These are phyloP conservation scores for Penicillium fimorum DNA, from an alignment of 495 filamentous ascomycete species.

Conservation along the genomic window DNA sequence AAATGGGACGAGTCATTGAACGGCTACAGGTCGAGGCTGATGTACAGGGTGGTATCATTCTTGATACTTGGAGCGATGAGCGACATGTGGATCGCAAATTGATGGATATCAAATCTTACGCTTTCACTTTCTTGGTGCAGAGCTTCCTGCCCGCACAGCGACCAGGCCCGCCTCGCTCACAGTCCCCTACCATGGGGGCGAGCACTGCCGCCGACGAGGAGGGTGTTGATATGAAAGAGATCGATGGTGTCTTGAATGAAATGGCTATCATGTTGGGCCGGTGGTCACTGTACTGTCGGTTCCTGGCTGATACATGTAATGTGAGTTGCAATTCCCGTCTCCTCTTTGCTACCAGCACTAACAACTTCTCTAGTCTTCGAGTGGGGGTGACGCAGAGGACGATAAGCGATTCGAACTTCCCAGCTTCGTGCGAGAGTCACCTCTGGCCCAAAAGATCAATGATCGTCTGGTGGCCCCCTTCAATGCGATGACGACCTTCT, in stretches of 20 bases:
- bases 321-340: conserved; percentile 46
- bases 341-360: conserved; percentile 15
- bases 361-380: conserved; percentile 20
- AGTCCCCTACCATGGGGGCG: conserved; percentile 64
- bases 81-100: conserved; percentile 76
- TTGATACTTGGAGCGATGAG: conserved; percentile 95
- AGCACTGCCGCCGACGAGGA: conserved; percentile 69
- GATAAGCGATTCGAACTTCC: conserved; percentile 52
- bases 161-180: conserved; percentile 52
- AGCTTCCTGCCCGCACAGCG: conserved; percentile 78
- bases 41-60: conserved; percentile 92
- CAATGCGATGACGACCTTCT: conserved; percentile 87
- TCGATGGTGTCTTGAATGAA: conserved; percentile 82
- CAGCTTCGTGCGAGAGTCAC: conserved; percentile 68
- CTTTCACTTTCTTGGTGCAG: conserved; percentile 93
- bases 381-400: conserved; percentile 28
- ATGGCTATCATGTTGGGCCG: conserved; percentile 85
- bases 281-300: conserved; percentile 90
- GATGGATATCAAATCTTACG: conserved; percentile 94
- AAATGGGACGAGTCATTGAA: conserved; percentile 96
- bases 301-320: conserved; percentile 78
- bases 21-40: conserved; percentile 90
- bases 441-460: conserved; percentile 70
- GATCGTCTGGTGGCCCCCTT: conserved; percentile 73
- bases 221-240: conserved; percentile 90